Conservation (phyloP, 2,329 filamentous ascomycete genomes). For the Tolypocladium pustulatum region DNA sequence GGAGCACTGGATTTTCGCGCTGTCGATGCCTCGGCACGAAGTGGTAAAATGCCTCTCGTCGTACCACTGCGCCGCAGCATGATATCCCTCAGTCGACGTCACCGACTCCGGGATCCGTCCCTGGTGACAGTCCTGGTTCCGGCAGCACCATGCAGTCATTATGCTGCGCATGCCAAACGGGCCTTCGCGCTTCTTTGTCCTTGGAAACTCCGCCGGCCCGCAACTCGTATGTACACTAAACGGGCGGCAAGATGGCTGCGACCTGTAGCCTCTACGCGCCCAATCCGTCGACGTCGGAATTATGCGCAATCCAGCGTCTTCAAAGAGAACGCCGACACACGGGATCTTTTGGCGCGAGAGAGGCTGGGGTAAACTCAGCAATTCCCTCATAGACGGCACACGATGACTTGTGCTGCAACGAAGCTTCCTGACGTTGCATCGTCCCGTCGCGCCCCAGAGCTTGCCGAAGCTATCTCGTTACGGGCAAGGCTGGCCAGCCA, state of each 20-base stretch:
- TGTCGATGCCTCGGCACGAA: neutral
- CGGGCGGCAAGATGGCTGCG: neutral
- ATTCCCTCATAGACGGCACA: neutral
- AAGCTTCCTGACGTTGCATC: neutral
- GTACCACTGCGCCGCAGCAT: neutral
- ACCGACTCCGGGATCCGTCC: neutral
- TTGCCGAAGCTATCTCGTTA: neutral
- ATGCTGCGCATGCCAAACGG: neutral
- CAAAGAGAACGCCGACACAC: neutral
- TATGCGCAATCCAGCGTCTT: neutral
- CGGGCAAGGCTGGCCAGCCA: neutral
- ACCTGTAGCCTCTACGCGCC: neutral
- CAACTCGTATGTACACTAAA: neutral
- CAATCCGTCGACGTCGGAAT: neutral
- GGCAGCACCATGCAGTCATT: neutral
- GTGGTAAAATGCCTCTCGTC: neutral
- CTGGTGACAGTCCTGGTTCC: neutral
- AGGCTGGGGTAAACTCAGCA: neutral
- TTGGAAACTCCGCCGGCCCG: neutral
- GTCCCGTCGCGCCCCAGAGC: neutral
- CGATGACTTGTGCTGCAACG: neutral
- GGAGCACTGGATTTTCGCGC: neutral
- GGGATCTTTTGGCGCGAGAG: neutral
- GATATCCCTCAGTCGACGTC: neutral
- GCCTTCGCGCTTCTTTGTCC: neutral